These are phyloP conservation scores for Termitomyces sp. DNA, from an alignment of 768 basidiomycete genomes.

Conservation along the genomic window DNA sequence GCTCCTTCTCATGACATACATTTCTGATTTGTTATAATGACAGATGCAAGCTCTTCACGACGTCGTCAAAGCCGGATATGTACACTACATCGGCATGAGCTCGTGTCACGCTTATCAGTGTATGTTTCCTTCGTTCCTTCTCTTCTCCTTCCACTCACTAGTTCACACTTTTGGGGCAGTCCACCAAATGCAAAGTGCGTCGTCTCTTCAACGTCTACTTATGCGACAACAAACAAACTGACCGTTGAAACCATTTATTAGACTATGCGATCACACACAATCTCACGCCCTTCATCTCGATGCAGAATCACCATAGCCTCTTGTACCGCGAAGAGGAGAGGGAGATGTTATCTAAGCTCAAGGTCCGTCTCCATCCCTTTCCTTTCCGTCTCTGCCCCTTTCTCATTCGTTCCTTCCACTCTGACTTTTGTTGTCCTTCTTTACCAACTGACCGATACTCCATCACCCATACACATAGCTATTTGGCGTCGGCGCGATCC, in stretches of 20 bases:
- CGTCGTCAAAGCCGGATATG: constrained; percentile 60
- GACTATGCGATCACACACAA: constrained; percentile 60
- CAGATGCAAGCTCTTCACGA: constrained; percentile 69
- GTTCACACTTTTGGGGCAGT: too few species aligned
- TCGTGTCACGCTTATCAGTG: constrained; percentile 58
- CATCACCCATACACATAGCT: too few species aligned
- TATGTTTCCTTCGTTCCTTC: constrained; percentile 23
- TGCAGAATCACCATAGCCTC: constrained; percentile 65
- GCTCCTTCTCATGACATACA: too few species aligned
- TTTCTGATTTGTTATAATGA: too few species aligned
- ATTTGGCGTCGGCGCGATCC: constrained; percentile 56
- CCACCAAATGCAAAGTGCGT: constrained; percentile 57
- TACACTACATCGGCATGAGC: constrained; percentile 59
- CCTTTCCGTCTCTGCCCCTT: neutral
- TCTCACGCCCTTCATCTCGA: constrained; percentile 61
- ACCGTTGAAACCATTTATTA: constrained; percentile 21
- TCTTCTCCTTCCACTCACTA: neutral
- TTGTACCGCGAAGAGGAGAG: constrained; percentile 68
- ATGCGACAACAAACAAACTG: too few species aligned
- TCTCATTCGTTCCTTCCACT: neutral
- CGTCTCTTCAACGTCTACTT: too few species aligned
- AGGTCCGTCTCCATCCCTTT: constrained; percentile 27
- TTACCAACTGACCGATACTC: too few species aligned
- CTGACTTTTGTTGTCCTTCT: neutral
- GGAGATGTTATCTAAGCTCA: constrained; percentile 60